Evolutionary conservation across 2,329 filamentous ascomycete genomes (phyloP).

Genomic region (Leptographium procerum): DNA sequence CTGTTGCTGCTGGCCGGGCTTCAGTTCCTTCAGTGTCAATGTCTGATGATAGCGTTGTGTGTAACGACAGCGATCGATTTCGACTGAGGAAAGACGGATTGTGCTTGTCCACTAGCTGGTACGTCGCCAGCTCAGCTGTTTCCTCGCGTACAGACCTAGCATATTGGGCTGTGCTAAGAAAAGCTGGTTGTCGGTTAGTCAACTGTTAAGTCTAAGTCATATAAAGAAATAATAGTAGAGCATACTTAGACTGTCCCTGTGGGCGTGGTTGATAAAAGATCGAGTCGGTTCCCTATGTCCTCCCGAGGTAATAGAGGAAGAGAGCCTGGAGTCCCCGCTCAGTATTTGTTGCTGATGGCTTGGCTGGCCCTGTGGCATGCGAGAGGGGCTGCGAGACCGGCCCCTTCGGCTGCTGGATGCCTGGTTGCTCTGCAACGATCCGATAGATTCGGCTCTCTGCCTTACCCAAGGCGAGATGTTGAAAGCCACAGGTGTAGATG

Average conservation of each 20-base stretch:
- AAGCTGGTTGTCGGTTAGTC: conserved; percentile 23
- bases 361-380: not conserved
- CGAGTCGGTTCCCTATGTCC: conserved; percentile 54
- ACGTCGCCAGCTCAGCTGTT: conserved; percentile 76
- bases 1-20: not conserved
- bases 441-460: not conserved
- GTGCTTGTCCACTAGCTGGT: conserved; percentile 57
- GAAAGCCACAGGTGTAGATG: not conserved
- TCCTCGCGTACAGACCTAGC: conserved; percentile 73
- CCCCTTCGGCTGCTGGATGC: not conserved
- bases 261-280: conserved; percentile 58
- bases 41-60: conserved; percentile 16
- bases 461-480: not conserved
- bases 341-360: not conserved
- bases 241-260: conserved; percentile 47
- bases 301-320: conserved; percentile 28
- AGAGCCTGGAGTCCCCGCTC: conserved; percentile 17
- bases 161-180: conserved; percentile 59
- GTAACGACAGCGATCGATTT: conserved; percentile 24
- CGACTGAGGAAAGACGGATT: conserved; percentile 34
- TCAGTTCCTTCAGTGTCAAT: conserved; percentile 15
- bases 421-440: not conserved
- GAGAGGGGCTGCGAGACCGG: not conserved
- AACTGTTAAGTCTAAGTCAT: not conserved
- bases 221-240: conserved; percentile 1